A percentile compares a stretch with the other conserved stretches of the same genome.
These are phyloP conservation scores for Abelmoschus esculentus DNA, from an alignment of 345 rosid species.

Conservation along the genomic window DNA sequence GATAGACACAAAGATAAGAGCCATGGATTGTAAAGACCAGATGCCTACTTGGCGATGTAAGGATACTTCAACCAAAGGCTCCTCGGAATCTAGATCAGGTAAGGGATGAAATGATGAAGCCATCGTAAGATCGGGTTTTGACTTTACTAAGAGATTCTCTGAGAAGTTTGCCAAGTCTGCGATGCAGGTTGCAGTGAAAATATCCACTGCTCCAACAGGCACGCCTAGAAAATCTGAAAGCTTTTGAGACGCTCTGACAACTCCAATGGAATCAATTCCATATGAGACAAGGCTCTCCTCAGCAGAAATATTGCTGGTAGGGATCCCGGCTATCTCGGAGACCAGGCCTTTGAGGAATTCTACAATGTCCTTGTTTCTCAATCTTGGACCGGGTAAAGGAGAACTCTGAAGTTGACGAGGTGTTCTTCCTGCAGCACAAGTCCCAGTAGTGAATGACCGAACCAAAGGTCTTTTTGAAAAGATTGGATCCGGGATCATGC, in stretches of 20 bases:
- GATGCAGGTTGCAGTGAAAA: constrained; percentile 60
- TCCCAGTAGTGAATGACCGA: constrained; percentile 46
- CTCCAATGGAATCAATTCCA: constrained; percentile 65
- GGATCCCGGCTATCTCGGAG: constrained; percentile 44
- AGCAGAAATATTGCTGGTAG: constrained; percentile 30
- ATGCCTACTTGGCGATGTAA: constrained; percentile 26
- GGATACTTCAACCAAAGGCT: constrained; percentile 30
- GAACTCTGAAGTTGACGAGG: constrained; percentile 31
- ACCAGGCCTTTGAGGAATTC: constrained; percentile 42
- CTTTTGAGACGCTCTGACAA: constrained; percentile 67
- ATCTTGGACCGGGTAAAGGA: constrained; percentile 19
- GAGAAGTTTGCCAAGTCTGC: constrained; percentile 56
- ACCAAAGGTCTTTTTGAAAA: constrained; percentile 22
- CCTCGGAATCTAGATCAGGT: constrained; percentile 23
- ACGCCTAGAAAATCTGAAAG: constrained; percentile 56
- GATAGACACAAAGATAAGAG: constrained; percentile 33
- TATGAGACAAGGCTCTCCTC: constrained; percentile 49
- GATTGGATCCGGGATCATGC: constrained; percentile 32
- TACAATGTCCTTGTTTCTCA: constrained; percentile 35
- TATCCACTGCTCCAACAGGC: constrained; percentile 63
- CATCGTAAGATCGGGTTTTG: constrained; percentile 31
- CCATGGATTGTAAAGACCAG: constrained; percentile 41
- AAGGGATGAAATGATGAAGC: constrained; percentile 23
- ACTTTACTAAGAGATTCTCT: constrained; percentile 38
- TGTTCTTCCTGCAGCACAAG: constrained; percentile 37